Percentiles rank a stretch among this genome's conserved stretches.
Evolutionary conservation across 139 green algal genomes (phyloP).

Genomic region (Pedinophyceae sp.): DNA sequence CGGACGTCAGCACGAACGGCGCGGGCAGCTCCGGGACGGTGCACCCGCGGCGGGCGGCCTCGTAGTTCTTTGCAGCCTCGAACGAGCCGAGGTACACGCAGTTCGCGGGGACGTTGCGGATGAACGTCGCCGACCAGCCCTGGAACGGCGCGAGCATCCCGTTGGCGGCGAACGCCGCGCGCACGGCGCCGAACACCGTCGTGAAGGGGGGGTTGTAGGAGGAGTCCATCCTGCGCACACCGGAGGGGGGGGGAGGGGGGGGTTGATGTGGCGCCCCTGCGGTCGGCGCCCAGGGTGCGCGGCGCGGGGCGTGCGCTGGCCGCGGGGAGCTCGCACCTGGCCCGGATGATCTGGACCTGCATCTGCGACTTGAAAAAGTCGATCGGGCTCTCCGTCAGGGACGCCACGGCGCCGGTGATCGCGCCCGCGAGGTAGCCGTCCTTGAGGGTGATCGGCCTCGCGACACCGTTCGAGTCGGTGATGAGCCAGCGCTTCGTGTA

Average conservation of each 20-base stretch:
- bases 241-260: too few species aligned
- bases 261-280: too few species aligned
- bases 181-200: constrained; percentile 47
- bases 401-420: constrained; percentile 64
- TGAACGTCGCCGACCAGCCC: constrained; percentile 60
- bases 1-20: background rate
- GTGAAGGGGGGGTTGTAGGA: constrained; percentile 78
- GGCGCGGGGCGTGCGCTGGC: too few species aligned
- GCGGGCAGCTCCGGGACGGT: constrained; percentile 12
- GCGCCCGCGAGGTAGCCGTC: constrained; percentile 66
- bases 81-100: constrained; percentile 86
- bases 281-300: too few species aligned
- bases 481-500: constrained; percentile 56
- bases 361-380: constrained; percentile 96
- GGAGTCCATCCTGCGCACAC: constrained; percentile 54
- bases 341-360: constrained; percentile 77
- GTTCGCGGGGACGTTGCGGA: constrained; percentile 83
- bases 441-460: constrained; percentile 19
- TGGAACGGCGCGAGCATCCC: constrained; percentile 70
- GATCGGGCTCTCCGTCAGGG: constrained; percentile 79
- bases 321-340: constrained; percentile 2
- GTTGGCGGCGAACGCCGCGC: constrained; percentile 42
- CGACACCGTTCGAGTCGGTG: constrained; percentile 49
- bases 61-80: constrained; percentile 63
- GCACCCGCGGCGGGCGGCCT: constrained; percentile 17